Evolutionary conservation across 2,329 filamentous ascomycete genomes (phyloP).

Genomic region (Canariomyces notabilis): DNA sequence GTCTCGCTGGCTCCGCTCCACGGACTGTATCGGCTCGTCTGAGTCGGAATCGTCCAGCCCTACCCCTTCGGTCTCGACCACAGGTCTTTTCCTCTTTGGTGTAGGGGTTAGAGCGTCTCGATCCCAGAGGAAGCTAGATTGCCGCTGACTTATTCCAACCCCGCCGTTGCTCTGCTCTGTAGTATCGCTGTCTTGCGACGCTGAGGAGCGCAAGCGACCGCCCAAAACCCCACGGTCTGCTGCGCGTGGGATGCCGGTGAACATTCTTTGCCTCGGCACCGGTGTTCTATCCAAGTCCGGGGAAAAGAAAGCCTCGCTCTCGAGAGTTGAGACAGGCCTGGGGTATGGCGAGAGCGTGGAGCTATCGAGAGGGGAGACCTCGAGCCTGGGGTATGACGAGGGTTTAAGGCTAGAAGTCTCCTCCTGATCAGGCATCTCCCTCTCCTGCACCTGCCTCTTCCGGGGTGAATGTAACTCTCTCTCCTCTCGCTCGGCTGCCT

Average conservation of each 20-base stretch:
- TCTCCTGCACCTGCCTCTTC: background rate
- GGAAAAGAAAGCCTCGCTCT: constrained; percentile 2
- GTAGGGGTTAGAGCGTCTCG: constrained; percentile 5
- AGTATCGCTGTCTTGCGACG: background rate
- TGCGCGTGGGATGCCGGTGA: constrained; percentile 3
- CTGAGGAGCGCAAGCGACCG: background rate
- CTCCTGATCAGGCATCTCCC: background rate
- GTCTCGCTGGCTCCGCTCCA: constrained; percentile 14
- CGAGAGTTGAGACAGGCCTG: constrained; percentile 13
- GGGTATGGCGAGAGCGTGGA: constrained; percentile 1
- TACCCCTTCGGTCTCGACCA: constrained; percentile 23
- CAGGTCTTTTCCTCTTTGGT: constrained; percentile 29
- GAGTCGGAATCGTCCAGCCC: constrained; percentile 32
- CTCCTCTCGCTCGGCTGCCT: background rate
- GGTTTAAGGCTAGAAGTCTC: background rate
- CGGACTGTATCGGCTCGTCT: constrained; percentile 37
- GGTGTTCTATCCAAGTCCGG: constrained; percentile 21
- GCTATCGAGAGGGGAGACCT: too few relatives aligned
- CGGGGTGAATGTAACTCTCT: too few relatives aligned
- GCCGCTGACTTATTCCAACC: background rate
- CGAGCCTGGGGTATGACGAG: constrained; percentile 14
- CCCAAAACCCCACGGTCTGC: background rate
- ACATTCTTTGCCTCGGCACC: constrained; percentile 4
- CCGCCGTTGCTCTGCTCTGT: background rate
- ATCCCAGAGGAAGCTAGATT: background rate